A percentile compares a stretch with the other conserved stretches of the same genome.
phyloP scores from a whole-genome alignment of 176 grass and related monocot genomes.

The Leersia perrieri region DNA sequence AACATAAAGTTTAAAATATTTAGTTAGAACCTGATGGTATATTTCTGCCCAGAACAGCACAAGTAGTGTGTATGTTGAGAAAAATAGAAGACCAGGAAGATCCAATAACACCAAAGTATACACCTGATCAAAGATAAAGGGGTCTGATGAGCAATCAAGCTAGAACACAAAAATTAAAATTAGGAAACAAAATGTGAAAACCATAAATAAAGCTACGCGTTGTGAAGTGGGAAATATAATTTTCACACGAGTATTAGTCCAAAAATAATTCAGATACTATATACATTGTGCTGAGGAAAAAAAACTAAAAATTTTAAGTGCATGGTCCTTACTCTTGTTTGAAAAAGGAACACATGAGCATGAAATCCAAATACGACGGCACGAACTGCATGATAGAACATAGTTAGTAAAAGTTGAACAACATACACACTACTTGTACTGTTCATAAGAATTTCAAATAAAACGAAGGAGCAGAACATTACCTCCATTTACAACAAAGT shows the following conservation, averaged over 20 bases:
- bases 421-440: no score
- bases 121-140: constrained; percentile 46
- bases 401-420: constrained; percentile 9
- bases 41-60: constrained; percentile 98
- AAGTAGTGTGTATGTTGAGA: constrained; percentile 89
- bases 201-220: neutral
- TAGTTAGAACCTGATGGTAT: constrained; percentile 74
- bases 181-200: neutral
- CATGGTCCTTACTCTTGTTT: constrained; percentile 51
- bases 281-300: neutral
- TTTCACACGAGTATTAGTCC: neutral
- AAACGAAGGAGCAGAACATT: constrained; percentile 18
- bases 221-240: neutral
- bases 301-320: neutral
- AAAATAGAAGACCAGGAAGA: constrained; percentile 87
- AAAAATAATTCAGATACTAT: neutral
- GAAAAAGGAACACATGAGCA: constrained; percentile 57
- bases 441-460: no score
- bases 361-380: constrained; percentile 78
- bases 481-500: constrained; percentile 88
- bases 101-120: constrained; percentile 61
- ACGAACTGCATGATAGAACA: constrained; percentile 57
- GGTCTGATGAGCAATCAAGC: constrained; percentile 19
- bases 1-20: constrained; percentile 3
- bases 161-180: neutral